Base-by-base conservation (phyloP, 163 green algal species). In the Volvox carteri region DNA sequence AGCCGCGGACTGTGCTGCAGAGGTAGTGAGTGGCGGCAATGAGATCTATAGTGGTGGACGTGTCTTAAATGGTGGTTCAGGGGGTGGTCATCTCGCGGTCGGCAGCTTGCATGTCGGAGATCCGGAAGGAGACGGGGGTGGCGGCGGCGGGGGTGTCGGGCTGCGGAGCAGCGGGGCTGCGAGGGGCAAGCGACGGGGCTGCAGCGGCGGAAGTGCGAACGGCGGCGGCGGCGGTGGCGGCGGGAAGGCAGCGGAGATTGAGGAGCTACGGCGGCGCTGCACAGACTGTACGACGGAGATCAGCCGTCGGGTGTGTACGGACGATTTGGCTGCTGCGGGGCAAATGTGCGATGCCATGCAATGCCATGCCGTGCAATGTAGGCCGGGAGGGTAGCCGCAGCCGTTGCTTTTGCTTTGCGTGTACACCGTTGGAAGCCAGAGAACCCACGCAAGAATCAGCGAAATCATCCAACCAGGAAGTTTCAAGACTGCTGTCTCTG, bases 161-260 rank as follows among this genome's bases (percentile, higher is more conserved):
- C 70, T 14, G 14, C 1, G 37, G 9, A 54, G 70, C 73, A 46
- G n/a, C 9, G 48, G 30, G 1, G 25, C 28, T 79, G 39, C 35
- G 2, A 39, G 54, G 33, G 23, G 39, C 35, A 3, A 39, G 54
- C 35, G 23, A 2, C 19, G 35, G 52, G 1, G 78, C 12, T n/a
- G n/a, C n/a, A n/a, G n/a, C n/a, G 56, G 37, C 14, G 78, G 7
- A 19, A 41, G 37, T 16, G 37, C 1, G 18, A 33, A 19, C 4
- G 14, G 18, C 1, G 78, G 37, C 56, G 56, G 78, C 11, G 56
- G 41, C 78, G 78, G 79, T 4, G 42, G 42, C 42, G n/a, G 60
- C 18, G 67, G 79, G 21, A 75, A 75, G 79, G 60, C 79, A 42
- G 79, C 79, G 16, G 79, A 16, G 18, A 78, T 86, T 37, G 79